Conservation (phyloP, 2,329 filamentous ascomycete species). For the Lasiodiplodia citricola region DNA sequence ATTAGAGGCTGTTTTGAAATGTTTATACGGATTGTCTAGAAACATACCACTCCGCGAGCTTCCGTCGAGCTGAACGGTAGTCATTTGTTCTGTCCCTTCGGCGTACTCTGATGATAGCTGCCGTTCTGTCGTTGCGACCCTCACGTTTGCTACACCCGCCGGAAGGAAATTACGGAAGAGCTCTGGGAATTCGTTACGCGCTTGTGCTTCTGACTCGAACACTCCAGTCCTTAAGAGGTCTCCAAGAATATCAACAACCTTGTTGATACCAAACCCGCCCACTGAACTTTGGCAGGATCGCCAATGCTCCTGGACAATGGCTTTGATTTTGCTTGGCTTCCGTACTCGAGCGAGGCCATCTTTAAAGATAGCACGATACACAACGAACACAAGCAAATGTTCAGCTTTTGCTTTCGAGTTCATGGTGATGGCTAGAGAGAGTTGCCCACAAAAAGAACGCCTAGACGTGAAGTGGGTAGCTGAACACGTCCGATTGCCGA, state of each 20-base stretch:
- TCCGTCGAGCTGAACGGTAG: background rate
- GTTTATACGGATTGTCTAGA: background rate
- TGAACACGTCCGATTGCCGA: too few relatives aligned
- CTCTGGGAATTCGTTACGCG: background rate
- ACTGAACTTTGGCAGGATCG: background rate
- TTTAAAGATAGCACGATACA: background rate
- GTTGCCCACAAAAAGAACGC: background rate
- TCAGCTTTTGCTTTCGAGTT: background rate
- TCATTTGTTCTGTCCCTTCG: background rate
- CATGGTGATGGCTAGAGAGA: background rate
- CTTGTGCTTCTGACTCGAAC: conserved; percentile 7
- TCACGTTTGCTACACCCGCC: background rate
- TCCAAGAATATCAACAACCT: conserved; percentile 2
- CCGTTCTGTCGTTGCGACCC: background rate
- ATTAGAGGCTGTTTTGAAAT: background rate
- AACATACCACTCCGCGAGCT: background rate
- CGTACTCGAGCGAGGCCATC: conserved; percentile 3
- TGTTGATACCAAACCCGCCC: background rate
- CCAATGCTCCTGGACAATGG: conserved; percentile 9
- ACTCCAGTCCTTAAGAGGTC: background rate
- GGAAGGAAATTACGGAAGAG: background rate
- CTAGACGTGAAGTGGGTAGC: too few relatives aligned
- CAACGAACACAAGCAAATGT: background rate
- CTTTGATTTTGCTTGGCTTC: conserved; percentile 4
- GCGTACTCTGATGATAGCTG: background rate